Percentiles rank a stretch among this genome's conserved stretches.
phyloP scores from a whole-genome alignment of 805 yeast species.

The Kuraishia floccosa region DNA sequence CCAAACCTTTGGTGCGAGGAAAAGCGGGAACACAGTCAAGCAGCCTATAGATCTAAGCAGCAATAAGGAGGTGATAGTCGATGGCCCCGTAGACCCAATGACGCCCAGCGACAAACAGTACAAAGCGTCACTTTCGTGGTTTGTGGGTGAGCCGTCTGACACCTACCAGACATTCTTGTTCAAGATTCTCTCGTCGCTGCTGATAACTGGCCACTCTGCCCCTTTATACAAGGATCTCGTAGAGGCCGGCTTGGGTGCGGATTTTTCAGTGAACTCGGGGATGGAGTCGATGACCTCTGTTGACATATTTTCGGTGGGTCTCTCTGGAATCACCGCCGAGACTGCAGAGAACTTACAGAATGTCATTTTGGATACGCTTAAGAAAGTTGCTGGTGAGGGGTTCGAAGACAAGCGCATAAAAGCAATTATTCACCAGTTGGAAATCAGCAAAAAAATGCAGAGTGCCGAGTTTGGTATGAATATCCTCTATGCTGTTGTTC shows the following conservation, averaged over 20 bases:
- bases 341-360: slow-evolving; percentile 33
- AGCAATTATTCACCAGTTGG: slow-evolving; percentile 83
- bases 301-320: slow-evolving; percentile 73
- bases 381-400: slow-evolving; percentile 26
- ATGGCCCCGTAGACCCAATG: slow-evolving; percentile 81
- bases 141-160: slow-evolving; percentile 63
- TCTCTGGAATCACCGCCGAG: slow-evolving; percentile 55
- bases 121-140: slow-evolving; percentile 84
- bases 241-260: slow-evolving; percentile 77
- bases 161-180: slow-evolving; percentile 61
- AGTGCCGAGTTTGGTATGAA: slow-evolving; percentile 85
- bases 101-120: slow-evolving; percentile 55
- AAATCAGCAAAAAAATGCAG: slow-evolving; percentile 72
- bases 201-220: slow-evolving; percentile 88
- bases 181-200: slow-evolving; percentile 56
- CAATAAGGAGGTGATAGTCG: slow-evolving; percentile 21
- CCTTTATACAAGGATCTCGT: slow-evolving; percentile 80
- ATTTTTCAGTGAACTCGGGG: slow-evolving; percentile 82
- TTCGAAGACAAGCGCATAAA: slow-evolving; percentile 55
- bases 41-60: slow-evolving; percentile 35
- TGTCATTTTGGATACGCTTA: slow-evolving; percentile 34
- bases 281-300: slow-evolving; percentile 71
- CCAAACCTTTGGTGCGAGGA: slow-evolving; percentile 39
- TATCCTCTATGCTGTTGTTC: slow-evolving; percentile 59
- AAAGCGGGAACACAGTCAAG: slow-evolving; percentile 16